These are phyloP conservation scores for Didymella arachidicola DNA, from an alignment of 2,329 filamentous ascomycete species.

Conservation along the genomic window DNA sequence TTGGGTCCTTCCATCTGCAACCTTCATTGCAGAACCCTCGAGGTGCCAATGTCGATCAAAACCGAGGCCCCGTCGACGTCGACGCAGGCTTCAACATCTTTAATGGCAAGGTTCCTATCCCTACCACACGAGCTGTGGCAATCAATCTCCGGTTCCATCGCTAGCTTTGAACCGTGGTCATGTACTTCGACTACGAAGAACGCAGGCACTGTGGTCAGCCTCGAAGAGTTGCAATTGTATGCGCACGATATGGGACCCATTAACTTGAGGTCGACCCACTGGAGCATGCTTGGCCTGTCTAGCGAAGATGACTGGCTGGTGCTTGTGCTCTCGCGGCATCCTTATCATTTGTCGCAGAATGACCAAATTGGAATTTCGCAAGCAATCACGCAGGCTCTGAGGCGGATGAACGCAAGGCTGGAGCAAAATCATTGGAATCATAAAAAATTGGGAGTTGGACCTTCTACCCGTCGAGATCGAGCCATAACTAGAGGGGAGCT, in stretches of 20 bases:
- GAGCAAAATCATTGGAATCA: background rate
- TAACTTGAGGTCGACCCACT: background rate
- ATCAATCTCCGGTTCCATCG: background rate
- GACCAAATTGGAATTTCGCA: background rate
- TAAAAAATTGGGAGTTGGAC: no score
- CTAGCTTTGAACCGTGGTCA: conserved; percentile 4
- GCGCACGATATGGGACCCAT: background rate
- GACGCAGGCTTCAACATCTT: background rate
- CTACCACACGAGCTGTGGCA: conserved; percentile 6
- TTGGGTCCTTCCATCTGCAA: background rate
- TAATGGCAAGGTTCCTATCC: background rate
- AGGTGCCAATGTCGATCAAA: background rate
- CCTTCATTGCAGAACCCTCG: background rate
- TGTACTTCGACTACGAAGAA: background rate
- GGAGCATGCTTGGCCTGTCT: background rate
- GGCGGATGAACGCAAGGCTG: background rate
- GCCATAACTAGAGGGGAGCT: background rate
- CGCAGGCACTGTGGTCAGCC: background rate
- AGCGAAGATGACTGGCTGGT: conserved; percentile 1
- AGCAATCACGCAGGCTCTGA: conserved; percentile 8
- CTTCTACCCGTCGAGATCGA: background rate
- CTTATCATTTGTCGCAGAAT: background rate
- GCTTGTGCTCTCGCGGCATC: conserved; percentile 4
- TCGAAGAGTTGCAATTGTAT: background rate
- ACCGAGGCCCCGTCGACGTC: background rate